Conservation (phyloP, 2,329 filamentous ascomycete genomes). For the Fusarium pseudograminearum region DNA sequence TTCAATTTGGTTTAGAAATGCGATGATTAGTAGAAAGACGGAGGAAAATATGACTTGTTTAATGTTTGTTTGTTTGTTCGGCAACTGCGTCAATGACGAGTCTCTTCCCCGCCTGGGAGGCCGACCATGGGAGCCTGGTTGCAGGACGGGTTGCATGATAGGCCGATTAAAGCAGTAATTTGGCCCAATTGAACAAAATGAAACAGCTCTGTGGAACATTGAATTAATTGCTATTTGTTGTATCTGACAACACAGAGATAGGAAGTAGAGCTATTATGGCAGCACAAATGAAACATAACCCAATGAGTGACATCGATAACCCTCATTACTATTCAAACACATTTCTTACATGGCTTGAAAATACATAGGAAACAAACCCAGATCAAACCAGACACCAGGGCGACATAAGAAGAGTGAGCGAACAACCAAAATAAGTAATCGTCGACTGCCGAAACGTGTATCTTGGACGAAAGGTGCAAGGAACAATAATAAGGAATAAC, state of each 20-base stretch:
- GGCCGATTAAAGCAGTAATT: background rate
- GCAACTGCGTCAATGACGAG: slow-evolving; percentile 7
- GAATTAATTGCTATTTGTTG: background rate
- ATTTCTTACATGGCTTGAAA: background rate
- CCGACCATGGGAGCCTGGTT: slow-evolving; percentile 8
- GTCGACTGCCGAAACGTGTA: background rate
- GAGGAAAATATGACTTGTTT: too few relatives aligned
- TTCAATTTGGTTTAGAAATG: rapidly evolving
- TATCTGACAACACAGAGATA: background rate
- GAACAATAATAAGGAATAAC: background rate
- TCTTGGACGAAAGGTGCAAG: too few relatives aligned
- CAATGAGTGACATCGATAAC: background rate
- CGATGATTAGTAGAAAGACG: background rate
- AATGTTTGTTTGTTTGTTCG: background rate
- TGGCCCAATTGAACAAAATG: background rate
- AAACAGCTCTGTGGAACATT: background rate
- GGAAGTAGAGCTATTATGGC: background rate
- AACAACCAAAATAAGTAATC: background rate
- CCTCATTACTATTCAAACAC: background rate
- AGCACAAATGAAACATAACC: background rate
- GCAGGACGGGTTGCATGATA: background rate
- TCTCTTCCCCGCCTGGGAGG: slow-evolving; percentile 29
- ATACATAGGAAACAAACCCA: background rate
- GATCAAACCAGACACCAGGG: too few relatives aligned
- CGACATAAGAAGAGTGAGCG: background rate